phyloP scores from a whole-genome alignment of 1,284 basidiomycete genomes.

The Grifola frondosa region DNA sequence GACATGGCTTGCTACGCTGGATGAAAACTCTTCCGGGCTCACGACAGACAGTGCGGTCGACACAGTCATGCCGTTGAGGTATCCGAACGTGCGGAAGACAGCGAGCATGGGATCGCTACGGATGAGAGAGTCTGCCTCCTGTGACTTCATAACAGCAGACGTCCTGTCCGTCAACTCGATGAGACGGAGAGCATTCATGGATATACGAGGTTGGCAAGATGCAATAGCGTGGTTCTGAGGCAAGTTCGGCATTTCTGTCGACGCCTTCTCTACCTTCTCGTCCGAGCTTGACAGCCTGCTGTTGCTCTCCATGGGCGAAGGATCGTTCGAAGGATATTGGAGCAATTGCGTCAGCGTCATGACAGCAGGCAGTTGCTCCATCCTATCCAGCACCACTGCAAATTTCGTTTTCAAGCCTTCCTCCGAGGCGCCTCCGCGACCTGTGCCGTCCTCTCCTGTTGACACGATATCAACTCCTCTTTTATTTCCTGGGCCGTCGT shows the following conservation, averaged over 20 bases:
- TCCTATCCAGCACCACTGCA: conserved; percentile 80
- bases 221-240: conserved; percentile 2
- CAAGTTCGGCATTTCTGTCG: conserved; percentile 2
- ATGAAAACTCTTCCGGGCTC: conserved; percentile 66
- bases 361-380: conserved; percentile 78
- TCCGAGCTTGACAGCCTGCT: conserved; percentile 9
- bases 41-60: conserved; percentile 68
- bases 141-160: conserved; percentile 81
- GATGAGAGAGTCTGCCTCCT: conserved; percentile 68
- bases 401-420: conserved; percentile 58
- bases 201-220: conserved; percentile 28
- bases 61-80: conserved; percentile 69
- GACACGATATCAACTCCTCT: not conserved
- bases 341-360: conserved; percentile 68
- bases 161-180: conserved; percentile 87
- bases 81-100: conserved; percentile 81
- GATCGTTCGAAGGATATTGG: conserved; percentile 31
- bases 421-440: conserved; percentile 17
- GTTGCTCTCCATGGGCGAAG: conserved; percentile 2
- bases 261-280: conserved; percentile 20
- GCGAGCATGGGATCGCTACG: conserved; percentile 79
- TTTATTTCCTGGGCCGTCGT: conserved; percentile 4
- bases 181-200: conserved; percentile 78
- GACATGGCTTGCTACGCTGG: conserved; percentile 67
- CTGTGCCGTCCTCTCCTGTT: conserved; percentile 10